phyloP scores from a whole-genome alignment of 73 alveolate genomes.

The Paramecium primaurelia region DNA sequence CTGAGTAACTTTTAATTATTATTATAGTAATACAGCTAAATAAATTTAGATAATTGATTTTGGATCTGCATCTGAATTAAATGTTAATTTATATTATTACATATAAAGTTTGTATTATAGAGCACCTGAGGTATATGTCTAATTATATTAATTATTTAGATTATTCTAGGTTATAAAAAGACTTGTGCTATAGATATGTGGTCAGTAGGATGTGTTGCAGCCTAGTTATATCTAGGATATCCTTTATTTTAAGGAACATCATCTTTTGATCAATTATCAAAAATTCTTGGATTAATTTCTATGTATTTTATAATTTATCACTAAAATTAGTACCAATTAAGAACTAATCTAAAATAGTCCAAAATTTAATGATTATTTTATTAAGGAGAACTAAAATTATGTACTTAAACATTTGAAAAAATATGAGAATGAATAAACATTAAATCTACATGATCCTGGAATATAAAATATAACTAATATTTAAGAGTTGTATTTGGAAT shows the following conservation, averaged over 20 bases:
- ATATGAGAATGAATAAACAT: neutral
- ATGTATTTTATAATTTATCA: neutral
- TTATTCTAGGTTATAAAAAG: neutral
- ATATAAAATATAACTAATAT: neutral
- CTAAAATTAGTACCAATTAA: neutral
- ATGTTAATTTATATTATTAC: neutral
- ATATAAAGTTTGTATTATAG: neutral
- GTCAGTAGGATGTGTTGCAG: conserved; percentile 40
- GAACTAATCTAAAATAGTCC: neutral
- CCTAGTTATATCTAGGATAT: neutral
- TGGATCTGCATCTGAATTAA: neutral
- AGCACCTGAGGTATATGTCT: neutral
- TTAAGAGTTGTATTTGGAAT: neutral
- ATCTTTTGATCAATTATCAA: neutral
- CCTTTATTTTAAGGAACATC: conserved; percentile 36
- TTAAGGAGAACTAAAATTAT: neutral
- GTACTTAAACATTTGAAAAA: neutral
- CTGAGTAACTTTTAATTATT: neutral
- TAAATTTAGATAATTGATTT: neutral
- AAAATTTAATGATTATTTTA: neutral
- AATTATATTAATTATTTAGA: neutral
- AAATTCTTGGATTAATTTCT: neutral
- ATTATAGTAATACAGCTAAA: neutral
- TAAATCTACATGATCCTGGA: neutral
- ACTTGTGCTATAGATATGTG: neutral